Conservation (phyloP, 2,329 filamentous ascomycete species). For the Hypoxylon sp. region DNA sequence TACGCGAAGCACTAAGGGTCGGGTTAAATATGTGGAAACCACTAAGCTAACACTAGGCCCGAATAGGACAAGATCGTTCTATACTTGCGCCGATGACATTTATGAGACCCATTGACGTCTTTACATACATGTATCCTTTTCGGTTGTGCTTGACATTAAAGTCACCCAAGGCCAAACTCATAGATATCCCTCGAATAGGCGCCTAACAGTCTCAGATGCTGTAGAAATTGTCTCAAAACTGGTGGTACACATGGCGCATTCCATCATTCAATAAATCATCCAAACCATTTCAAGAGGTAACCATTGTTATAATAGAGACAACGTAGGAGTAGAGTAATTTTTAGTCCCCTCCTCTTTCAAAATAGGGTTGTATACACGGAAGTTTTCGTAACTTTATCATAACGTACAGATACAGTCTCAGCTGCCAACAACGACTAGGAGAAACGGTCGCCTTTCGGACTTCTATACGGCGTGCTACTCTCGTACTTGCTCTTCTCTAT, state of each 20-base stretch:
- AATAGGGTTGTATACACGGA: constrained; percentile 31
- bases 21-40: constrained; percentile 10
- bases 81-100: constrained; percentile 22
- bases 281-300: constrained; percentile 6
- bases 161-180: not conserved
- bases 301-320: constrained; percentile 4
- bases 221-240: not conserved
- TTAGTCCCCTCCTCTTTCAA: constrained; percentile 13
- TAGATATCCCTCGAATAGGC: not conserved
- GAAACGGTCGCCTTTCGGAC: constrained; percentile 89
- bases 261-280: constrained; percentile 9
- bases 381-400: constrained; percentile 28
- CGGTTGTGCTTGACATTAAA: not conserved
- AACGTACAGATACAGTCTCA: constrained; percentile 22
- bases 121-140: constrained; percentile 14
- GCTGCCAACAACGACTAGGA: constrained; percentile 59
- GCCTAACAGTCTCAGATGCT: not conserved
- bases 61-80: constrained; percentile 14
- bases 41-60: constrained; percentile 1
- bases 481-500: constrained; percentile 92
- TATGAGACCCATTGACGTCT: constrained; percentile 22
- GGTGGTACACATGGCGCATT: constrained; percentile 20
- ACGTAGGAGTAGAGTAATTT: constrained; percentile 26
- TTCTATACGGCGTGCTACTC: constrained; percentile 78
- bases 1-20: not conserved